Evolutionary conservation across 495 filamentous ascomycete species (phyloP).

Genomic region (Daldinia concentrica): DNA sequence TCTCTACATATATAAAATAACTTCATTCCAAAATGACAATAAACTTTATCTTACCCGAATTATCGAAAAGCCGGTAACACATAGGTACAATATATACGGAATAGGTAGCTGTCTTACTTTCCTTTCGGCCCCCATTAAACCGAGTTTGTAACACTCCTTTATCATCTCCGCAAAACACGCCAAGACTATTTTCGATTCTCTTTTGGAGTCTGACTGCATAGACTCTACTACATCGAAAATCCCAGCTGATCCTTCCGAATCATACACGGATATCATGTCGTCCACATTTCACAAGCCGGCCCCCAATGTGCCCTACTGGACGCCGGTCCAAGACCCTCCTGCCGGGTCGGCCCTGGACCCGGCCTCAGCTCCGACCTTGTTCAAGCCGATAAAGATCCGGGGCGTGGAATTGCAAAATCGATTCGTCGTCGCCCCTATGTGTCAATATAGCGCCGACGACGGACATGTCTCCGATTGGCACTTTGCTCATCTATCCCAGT

Average conservation of each 20-base stretch:
- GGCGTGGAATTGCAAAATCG: constrained; percentile 77
- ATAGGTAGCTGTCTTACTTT: neutral
- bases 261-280: neutral
- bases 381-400: constrained; percentile 72
- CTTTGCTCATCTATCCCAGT: constrained; percentile 68
- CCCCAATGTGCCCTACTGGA: constrained; percentile 63
- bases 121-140: neutral
- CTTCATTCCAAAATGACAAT: neutral
- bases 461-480: constrained; percentile 78
- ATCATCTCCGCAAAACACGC: constrained; percentile 18
- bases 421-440: constrained; percentile 69
- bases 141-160: constrained; percentile 6
- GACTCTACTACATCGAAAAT: constrained; percentile 3
- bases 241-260: neutral
- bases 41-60: neutral
- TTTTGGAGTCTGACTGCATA: neutral
- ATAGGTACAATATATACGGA: no score
- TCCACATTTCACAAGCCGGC: constrained; percentile 45
- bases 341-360: constrained; percentile 62
- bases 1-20: neutral
- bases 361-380: constrained; percentile 66
- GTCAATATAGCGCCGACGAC: constrained; percentile 73
- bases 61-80: neutral
- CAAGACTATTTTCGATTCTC: neutral
- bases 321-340: constrained; percentile 64